Base-by-base conservation (phyloP, 768 basidiomycete genomes). In the Epithele typhae region DNA sequence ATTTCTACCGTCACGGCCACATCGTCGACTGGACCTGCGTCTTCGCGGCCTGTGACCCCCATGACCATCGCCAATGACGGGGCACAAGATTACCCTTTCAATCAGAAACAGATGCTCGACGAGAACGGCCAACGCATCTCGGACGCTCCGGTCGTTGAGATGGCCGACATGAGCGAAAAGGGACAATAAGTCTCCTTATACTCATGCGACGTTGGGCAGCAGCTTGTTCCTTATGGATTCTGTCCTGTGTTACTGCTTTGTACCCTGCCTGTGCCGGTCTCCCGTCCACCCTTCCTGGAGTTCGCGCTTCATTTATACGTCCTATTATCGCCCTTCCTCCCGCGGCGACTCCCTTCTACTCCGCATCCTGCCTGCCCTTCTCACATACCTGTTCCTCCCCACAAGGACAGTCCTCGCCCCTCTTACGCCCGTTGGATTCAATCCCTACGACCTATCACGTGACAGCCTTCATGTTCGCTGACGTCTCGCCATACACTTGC, bases 31-130 rank as follows among this genome's bases (percentile, higher is more conserved):
- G 86, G 83, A 3, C 63, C 82, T 27, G 76, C 76, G 12, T n/a
- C n/a, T n/a, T 76, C 87, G 42, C 77, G 87, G 49, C 87, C 87
- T 11, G 81, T 75, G 15, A 91, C 87, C 5, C 87, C 87, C 14
- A 56, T 56, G 58, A 65, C 59, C 38, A 55, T 59, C 27, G 50
- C 42, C 5, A 53, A 45, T 33, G 59, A 56, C 25, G 53, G 53
- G 19, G 40, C 39, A 2, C 57, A 56, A 22, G 58, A 61, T 40
- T 56, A 54, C 43, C 46, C 47, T 27, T 57, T 53, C 40, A 59
- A 48, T 41, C 55, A 56, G 44, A 52, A 58, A 41, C 52, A 53
- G 48, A 9, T 50, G 43, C 17, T 44, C 24, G 54, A 46, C 18
- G 54, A 53, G 21, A 47, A 53, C 22, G 55, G 49, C 25, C 46